Evolutionary conservation across 441 rosid species (phyloP).

Genomic region (Euphorbia celastroides): DNA sequence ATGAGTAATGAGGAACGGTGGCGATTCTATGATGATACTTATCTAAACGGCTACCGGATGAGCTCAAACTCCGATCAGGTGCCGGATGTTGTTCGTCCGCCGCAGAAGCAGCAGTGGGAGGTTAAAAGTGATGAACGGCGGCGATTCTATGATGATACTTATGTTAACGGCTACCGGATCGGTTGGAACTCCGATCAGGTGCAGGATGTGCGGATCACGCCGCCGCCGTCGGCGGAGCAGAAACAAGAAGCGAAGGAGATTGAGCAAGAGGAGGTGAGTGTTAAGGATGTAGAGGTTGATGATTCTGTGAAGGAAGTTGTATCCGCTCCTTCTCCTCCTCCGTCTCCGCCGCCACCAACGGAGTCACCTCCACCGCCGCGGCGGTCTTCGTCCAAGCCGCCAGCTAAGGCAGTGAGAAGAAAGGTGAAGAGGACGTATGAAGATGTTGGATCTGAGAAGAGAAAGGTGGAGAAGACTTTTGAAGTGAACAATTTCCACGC

Average conservation of each 20-base stretch:
- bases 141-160: conserved; percentile 70
- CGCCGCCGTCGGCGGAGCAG: conserved; percentile 17
- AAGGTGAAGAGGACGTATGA: conserved; percentile 43
- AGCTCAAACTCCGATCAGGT: too few relatives aligned
- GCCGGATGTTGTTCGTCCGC: too few relatives aligned
- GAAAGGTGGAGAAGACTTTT: conserved; percentile 11
- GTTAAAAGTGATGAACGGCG: conserved; percentile 31
- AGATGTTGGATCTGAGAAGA: conserved; percentile 20
- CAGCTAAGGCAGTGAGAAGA: conserved; percentile 30
- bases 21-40: too few relatives aligned
- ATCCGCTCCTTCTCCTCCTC: conserved; percentile 6
- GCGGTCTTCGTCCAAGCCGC: conserved; percentile 21
- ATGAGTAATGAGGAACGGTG: conserved; percentile 10
- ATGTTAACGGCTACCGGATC: conserved; percentile 30
- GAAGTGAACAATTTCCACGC: conserved; percentile 8
- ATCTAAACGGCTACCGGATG: too few relatives aligned
- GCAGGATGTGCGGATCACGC: conserved; percentile 6
- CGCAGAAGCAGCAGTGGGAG: too few relatives aligned
- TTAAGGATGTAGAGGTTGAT: conserved; percentile 24
- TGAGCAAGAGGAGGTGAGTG: not conserved
- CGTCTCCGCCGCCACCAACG: conserved; percentile 8
- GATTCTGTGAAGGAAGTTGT: conserved; percentile 19
- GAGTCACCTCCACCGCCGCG: conserved; percentile 15
- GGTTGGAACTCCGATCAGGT: conserved; percentile 25
- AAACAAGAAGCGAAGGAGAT: not conserved